Percentiles rank a stretch among this genome's conserved stretches.
Conservation (phyloP, 2,329 filamentous ascomycete species). For the Diplodia corticola region DNA sequence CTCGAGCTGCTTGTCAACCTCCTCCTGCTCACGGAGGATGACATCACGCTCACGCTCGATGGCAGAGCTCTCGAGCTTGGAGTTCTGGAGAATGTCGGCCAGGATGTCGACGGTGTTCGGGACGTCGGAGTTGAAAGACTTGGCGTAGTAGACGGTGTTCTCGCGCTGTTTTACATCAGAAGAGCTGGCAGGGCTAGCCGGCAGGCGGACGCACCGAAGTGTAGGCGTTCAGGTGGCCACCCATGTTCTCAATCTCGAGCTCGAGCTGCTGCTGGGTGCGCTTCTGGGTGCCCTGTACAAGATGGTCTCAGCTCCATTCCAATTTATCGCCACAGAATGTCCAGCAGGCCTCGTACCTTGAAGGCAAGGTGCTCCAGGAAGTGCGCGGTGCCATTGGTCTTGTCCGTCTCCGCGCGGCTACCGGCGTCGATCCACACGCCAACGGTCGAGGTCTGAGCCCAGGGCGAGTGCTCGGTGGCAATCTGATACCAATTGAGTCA, state of each 20-base stretch:
- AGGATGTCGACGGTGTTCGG: constrained; percentile 97
- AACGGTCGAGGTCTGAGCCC: constrained; percentile 96
- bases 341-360: constrained; percentile 66
- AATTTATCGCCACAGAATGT: constrained; percentile 4
- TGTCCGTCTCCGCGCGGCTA: constrained; percentile 94
- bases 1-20: constrained; percentile 99
- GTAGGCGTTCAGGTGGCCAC: constrained; percentile 98
- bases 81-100: constrained; percentile 98
- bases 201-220: constrained; percentile 72
- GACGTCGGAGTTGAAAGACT: constrained; percentile 97
- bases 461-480: constrained; percentile 96
- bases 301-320: constrained; percentile 31
- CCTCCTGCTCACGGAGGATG: constrained; percentile 97
- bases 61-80: constrained; percentile 88
- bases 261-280: constrained; percentile 96
- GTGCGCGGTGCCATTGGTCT: constrained; percentile 98
- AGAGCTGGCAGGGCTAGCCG: background rate
- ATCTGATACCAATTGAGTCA: constrained; percentile 61
- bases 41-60: constrained; percentile 98
- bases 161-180: constrained; percentile 62
- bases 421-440: constrained; percentile 99
- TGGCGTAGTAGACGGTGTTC: constrained; percentile 99
- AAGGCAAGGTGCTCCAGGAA: constrained; percentile 99
- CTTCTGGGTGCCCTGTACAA: constrained; percentile 78
- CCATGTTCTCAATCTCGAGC: constrained; percentile 99